Evolutionary conservation across 139 green algal genomes (phyloP), one percentile per base, ranked within the genome.

Genomic region (Volvox africanus): DNA sequence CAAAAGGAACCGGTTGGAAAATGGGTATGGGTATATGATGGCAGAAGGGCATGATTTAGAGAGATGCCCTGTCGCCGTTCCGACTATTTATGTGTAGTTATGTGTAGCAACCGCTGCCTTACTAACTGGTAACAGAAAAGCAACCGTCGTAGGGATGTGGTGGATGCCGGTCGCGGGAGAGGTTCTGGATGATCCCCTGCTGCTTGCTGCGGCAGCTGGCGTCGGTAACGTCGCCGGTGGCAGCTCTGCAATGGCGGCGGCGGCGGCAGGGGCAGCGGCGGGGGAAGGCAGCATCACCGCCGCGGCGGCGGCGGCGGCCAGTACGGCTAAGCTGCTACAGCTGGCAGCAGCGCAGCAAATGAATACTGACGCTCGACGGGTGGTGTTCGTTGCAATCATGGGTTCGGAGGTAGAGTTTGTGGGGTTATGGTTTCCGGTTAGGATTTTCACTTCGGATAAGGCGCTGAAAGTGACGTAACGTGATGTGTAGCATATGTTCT

Each of bases 351-450:
- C 81, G 1, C 92, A 96, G 89, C 91, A 96, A 28, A 98, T 99
- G 80, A 92, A 88, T 65, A 93, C 83, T 21, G 82, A 92, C 32
- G 86, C 80, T 92, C 95, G 61, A 78, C 93, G 87, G 80, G 95
- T 65, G 81, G 94, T 71, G 18, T 99, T 99, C 88, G 95, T 96
- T 87, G 91, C 94, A 3, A 93, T 99, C 35, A 98, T 99, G 97
- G 97, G 97, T 30, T 91, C 82, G 24, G 82, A 88, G 81, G 82
- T 87, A 62, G 32, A 55, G 11, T 78, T 14, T 12, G 65, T 73
- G 11, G 44, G 65, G 12, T 73, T 28, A 73, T 73, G 12, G 21
- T 55, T 55, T 55, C 9, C 44, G 44, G 44, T 55, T 55, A 9
- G 9, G 44, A 55, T 55, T 55, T 55, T 55, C n/a, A n/a, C n/a